Base-by-base conservation (phyloP, 768 basidiomycete species). In the Tulasnella sp. region DNA sequence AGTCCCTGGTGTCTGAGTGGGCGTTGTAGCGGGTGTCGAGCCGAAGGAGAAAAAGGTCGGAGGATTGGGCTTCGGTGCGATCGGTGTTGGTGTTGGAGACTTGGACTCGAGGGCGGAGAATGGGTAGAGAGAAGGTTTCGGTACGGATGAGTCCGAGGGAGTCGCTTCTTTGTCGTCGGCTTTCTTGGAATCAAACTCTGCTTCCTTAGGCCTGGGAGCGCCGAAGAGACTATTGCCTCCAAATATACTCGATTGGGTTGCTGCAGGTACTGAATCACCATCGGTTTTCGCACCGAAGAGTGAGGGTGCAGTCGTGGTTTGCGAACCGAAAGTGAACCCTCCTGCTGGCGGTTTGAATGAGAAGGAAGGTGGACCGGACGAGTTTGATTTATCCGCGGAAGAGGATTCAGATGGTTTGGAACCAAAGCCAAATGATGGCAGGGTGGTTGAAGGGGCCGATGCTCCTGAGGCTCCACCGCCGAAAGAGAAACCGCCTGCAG, bases 1-100 rank as follows among this genome's bases (percentile, higher is more conserved):
- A 21, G 78, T 56, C 10, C 68, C 39, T 10, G 78, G 78, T 16
- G 71, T 74, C 16, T 40, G 39, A 21, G 78, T 44, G 18, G 78
- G 78, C 24, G 78, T 79, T 24, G 71, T 56, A n/a, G 78, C 71
- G 12, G 78, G 78, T 27, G 71, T 79, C 34, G 42, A 38, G 24
- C 78, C 52, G 36, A 79, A 79, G n/a, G 78, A 79, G 78, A 79
- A 79, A 42, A 73, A 79, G 3, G 71, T 39, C 24, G 78, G 71
- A 12, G 42, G 48, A 24, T 39, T 34, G 3, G 76, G 76, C 27
- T 77, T 77, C 31, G 76, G 31, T 7, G 27, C 34, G 3, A 36
- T 24, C 10, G 62, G 52, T 27, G 76, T 58, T 58, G 38, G 76
- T 12, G 52, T 46, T 8, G 52, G 76, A 21, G 52, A 48, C 8